Evolutionary conservation across 768 basidiomycete genomes (phyloP), one percentile per base, ranked within the genome.

Genomic region (Lactifluus hygrophoroides): DNA sequence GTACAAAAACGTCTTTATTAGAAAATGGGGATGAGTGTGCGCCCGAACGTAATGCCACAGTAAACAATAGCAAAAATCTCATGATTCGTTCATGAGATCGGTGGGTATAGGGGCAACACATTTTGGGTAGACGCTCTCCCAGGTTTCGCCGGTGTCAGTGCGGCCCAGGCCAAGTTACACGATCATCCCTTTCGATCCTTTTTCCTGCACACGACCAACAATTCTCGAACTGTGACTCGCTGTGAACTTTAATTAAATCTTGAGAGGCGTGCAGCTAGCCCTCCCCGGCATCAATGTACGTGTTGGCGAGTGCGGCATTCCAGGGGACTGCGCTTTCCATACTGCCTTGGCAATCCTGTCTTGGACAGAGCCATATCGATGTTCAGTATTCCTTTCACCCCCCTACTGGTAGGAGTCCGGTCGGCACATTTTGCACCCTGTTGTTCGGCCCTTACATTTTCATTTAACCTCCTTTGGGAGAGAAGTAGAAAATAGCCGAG

Each of bases 141-240:
- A 23, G 42, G 42, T 43, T 21, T 9, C 23, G n/a, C 21, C 35
- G 11, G 32, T 10, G 32, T 32, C 32, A 32, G 32, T 5, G 32
- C 32, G 32, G 32, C 32, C 32, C 32, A 32, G 32, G 32, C 32
- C 32, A 32, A 5, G 32, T 5, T 32, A 23, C 10, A 23, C 42
- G 42, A 19, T 19, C 42, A 43, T 23, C 42, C 9, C 21, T 23
- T 23, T 23, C 42, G 53, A 49, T 54, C 40, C 25, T 11, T 59
- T 59, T 59, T 37, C 27, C 25, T 49, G 47, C 53, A 59, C 53
- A 54, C 53, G 53, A 59, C 53, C 53, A 53, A 50, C 45, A 35
- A 54, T 40, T 54, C 58, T 28, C 30, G 53, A 14, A 9, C 19
- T 42, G 47, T 37, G 52, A 28, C 43, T 16, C 38, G 11, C 2